Evolutionary conservation across 2,329 filamentous ascomycete genomes (phyloP), one percentile per base, ranked within the genome.

Genomic region (Bipolaris victoriae): DNA sequence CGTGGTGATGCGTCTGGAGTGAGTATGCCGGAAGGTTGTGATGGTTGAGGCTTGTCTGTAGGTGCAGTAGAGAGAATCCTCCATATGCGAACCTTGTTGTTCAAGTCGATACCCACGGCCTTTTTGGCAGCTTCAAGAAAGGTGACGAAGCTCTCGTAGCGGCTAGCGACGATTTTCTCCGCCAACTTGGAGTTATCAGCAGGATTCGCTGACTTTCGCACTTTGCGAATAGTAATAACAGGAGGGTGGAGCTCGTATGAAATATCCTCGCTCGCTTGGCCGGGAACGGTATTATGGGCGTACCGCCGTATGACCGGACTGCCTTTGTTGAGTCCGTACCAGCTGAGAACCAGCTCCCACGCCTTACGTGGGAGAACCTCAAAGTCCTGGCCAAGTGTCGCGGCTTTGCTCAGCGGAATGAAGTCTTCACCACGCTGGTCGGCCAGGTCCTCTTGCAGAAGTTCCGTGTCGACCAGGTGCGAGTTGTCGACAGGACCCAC

Each of bases 401-500:
- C 78, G 15, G 88, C 91, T 1, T 85, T 85, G 64, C 88, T 90
- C 43, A 98, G 82, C 3, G 90, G 88, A 31, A 94, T 85, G 68
- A 92, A 96, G 29, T 70, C 62, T 10, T 76, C 67, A 15, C 83
- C 79, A 13, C 79, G 77, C 46, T 78, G 71, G 52, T 78, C 77
- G 7, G 61, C 61, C 33, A 76, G 57, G 26, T 68, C 65, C 5
- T 68, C 64, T 16, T 57, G 52, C 7, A 68, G 36, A 7, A 62
- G 54, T 22, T 67, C 67, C 49, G 60, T 52, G 35, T 76, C 73
- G 16, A 74, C 75, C 46, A 97, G 88, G 70, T 93, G 90, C 0
- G 90, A 87, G 72, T 97, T 97, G 80, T 97, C 92, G 31, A 98
- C 85, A 0, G 91, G 90, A 1, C 92, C 92, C 54, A 95, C 84